Percentiles rank a stretch among this genome's conserved stretches.
Conservation (phyloP, 2,329 filamentous ascomycete genomes). For the Chlorencoelia australis region DNA sequence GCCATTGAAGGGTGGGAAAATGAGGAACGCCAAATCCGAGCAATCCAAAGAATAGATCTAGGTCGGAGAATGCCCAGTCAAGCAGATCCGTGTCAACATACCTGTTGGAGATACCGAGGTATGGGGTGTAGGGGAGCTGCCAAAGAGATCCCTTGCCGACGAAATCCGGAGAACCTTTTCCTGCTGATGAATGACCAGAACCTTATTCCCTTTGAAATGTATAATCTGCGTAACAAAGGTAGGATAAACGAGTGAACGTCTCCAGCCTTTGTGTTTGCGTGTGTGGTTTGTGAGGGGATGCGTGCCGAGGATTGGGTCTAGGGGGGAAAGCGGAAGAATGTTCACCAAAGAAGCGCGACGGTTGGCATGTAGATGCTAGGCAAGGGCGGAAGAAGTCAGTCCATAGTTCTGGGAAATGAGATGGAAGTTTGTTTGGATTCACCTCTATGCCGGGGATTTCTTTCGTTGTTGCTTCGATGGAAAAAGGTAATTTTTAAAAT, state of each 20-base stretch:
- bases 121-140: slow-evolving; percentile 7
- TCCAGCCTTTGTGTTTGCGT: slow-evolving; percentile 21
- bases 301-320: slow-evolving; percentile 15
- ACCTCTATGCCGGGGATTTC: slow-evolving; percentile 2
- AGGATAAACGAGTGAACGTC: slow-evolving; percentile 31
- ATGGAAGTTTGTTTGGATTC: too few relatives aligned
- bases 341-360: slow-evolving; percentile 18
- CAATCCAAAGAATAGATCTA: slow-evolving; percentile 2
- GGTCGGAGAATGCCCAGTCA: slow-evolving; percentile 14
- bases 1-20: neutral
- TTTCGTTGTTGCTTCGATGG: neutral
- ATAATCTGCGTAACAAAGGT: slow-evolving; percentile 15
- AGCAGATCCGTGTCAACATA: slow-evolving; percentile 9
- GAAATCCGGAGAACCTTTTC: slow-evolving; percentile 5
- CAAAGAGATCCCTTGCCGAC: slow-evolving; percentile 16
- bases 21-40: slow-evolving; percentile 1
- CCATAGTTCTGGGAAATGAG: neutral
- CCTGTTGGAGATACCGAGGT: slow-evolving; percentile 10
- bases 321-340: slow-evolving; percentile 20
- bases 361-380: slow-evolving; percentile 27
- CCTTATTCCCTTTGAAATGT: slow-evolving; percentile 1
- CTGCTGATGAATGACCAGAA: neutral
- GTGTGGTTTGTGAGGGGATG: slow-evolving; percentile 13
- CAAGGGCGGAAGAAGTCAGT: slow-evolving; percentile 24
- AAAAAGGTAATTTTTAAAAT: neutral